Evolutionary conservation across 768 basidiomycete species (phyloP).

Genomic region (Cyclocybe cylindracea): DNA sequence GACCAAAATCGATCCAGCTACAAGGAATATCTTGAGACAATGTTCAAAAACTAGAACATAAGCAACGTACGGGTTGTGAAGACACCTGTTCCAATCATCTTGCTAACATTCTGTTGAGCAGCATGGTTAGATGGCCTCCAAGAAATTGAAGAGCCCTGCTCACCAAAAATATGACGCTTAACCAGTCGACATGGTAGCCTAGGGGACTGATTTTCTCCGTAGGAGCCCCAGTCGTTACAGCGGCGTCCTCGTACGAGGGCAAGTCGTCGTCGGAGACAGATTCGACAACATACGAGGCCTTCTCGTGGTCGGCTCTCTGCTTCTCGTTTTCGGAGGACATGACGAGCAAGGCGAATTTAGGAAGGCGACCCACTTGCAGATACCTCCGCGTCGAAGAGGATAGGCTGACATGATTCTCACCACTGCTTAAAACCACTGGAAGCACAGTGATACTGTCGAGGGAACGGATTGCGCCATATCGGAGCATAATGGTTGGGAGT

Average conservation of each 20-base stretch:
- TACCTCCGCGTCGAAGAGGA: background rate
- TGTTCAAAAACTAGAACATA: background rate
- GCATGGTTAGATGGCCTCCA: no score
- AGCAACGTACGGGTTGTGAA: conserved; percentile 28
- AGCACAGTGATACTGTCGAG: background rate
- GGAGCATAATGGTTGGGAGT: conserved; percentile 11
- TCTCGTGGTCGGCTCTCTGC: conserved; percentile 11
- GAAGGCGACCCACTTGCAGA: background rate
- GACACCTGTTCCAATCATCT: conserved; percentile 41
- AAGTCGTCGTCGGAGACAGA: conserved; percentile 14
- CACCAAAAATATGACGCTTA: conserved; percentile 23
- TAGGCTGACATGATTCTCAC: background rate
- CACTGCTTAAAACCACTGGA: background rate
- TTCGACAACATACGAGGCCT: conserved; percentile 9
- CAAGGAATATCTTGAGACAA: background rate
- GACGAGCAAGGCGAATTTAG: background rate
- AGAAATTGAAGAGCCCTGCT: background rate
- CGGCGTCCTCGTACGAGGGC: conserved; percentile 28
- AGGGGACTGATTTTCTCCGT: conserved; percentile 31
- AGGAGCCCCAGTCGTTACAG: conserved; percentile 25
- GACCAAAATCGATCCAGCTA: conserved; percentile 37
- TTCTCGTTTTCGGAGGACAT: conserved; percentile 18
- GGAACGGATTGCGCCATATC: conserved; percentile 19
- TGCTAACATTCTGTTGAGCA: conserved; percentile 29
- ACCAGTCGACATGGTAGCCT: conserved; percentile 31